Evolutionary conservation across 805 yeast species (phyloP), one percentile per base, ranked within the genome.

Genomic region (Isabelozyma gotoi): DNA sequence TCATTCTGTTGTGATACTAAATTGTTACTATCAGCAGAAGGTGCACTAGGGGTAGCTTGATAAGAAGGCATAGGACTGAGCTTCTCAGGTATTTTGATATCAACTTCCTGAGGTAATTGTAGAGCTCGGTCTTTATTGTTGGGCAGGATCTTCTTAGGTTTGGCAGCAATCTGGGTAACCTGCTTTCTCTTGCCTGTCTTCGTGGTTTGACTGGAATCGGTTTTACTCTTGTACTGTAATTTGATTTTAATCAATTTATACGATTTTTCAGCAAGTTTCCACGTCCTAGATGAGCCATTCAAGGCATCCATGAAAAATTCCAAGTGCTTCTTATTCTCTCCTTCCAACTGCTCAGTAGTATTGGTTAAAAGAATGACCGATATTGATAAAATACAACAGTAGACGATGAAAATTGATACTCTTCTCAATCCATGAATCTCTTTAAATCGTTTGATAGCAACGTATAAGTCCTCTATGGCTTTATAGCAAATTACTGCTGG

Each of bases 181-280:
- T 24, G 8, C 29, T n/a, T 10, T 24, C 12, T 24, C 10, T 10
- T 24, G n/a, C n/a, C 3, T 3, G 29, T 10, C 10, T 24, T 24
- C 29, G 29, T n/a, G n/a, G n/a, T 24, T n/a, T 24, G 29, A 7
- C 29, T 24, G 29, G 29, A 5, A n/a, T 10, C 10, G 29, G 29
- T 10, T n/a, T 24, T 24, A 24, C 29, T 24, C 7, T 24, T 24
- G 29, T 24, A 24, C 7, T 60, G 59, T 35, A 73, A 47, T 46
- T 68, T 72, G 15, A 57, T 48, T 19, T 65, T 63, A 39, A 76
- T 71, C 52, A 71, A 57, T 27, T 62, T 59, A 51, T 67, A 70
- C 1, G 80, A 73, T 42, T 70, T 73, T 41, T 67, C 74, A 2
- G 78, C 75, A 43, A 76, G 55, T 33, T 65, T 68, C 80, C 81